Evolutionary conservation across 2,329 filamentous ascomycete species (phyloP).

Genomic region (Penicillium sp.): DNA sequence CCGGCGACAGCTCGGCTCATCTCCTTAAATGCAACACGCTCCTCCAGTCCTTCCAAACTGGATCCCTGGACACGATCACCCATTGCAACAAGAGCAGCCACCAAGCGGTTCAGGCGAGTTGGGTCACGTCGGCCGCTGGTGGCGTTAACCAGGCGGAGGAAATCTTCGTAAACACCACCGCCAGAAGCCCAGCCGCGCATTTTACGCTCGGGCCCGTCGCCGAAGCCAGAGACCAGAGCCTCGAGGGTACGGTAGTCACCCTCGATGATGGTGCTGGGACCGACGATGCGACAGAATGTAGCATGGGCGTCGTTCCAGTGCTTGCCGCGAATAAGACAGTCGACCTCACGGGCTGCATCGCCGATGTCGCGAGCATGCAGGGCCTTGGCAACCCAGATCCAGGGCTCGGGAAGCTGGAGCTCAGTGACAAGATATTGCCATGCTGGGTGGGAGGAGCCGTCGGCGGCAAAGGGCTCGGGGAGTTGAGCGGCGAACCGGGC

Average conservation of each 20-base stretch:
- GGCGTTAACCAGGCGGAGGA: conserved; percentile 50
- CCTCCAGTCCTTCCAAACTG: conserved; percentile 53
- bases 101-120: conserved; percentile 43
- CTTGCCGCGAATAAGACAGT: conserved; percentile 74
- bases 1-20: conserved; percentile 74
- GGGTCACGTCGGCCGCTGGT: conserved; percentile 42
- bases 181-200: conserved; percentile 75
- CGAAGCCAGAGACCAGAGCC: conserved; percentile 69
- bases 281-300: conserved; percentile 76
- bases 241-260: conserved; percentile 71
- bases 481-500: conserved; percentile 68
- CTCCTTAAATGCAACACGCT: conserved; percentile 74
- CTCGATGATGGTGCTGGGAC: conserved; percentile 76
- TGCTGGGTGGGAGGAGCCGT: conserved; percentile 39
- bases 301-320: conserved; percentile 79
- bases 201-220: conserved; percentile 55
- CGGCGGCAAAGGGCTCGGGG: conserved; percentile 54
- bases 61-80: conserved; percentile 48
- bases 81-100: conserved; percentile 48
- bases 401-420: conserved; percentile 68
- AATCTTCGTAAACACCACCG: conserved; percentile 74
- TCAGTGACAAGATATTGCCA: conserved; percentile 62
- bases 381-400: conserved; percentile 87
- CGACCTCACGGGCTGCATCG: conserved; percentile 68
- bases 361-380: conserved; percentile 73